These are phyloP conservation scores for Psidium friedrichsthalianum DNA, from an alignment of 345 rosid species.

Conservation along the genomic window DNA sequence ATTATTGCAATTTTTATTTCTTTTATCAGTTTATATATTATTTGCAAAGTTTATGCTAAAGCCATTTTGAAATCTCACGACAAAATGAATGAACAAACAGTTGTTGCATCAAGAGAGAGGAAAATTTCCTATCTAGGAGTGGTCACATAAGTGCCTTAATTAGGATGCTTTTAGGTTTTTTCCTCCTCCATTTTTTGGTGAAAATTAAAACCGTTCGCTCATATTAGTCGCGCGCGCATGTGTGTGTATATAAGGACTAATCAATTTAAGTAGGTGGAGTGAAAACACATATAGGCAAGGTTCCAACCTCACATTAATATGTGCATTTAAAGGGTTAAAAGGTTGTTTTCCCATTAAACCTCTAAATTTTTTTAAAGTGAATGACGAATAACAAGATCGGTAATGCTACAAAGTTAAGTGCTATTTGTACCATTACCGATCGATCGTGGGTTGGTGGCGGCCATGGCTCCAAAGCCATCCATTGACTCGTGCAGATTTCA, in stretches of 20 bases:
- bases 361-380: not conserved
- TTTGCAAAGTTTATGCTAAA: too few species aligned
- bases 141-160: not conserved
- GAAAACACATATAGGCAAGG: not conserved
- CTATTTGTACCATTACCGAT: not conserved
- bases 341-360: not conserved
- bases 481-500: not conserved
- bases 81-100: not conserved
- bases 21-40: too few species aligned
- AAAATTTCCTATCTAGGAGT: not conserved
- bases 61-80: too few species aligned
- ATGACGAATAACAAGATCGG: not conserved
- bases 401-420: too few species aligned
- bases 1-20: too few species aligned
- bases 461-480: rapidly evolving
- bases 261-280: not conserved
- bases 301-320: not conserved
- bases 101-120: not conserved
- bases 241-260: not conserved
- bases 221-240: too few species aligned
- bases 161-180: not conserved
- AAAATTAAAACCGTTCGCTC: not conserved
- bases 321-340: not conserved
- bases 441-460: rapidly evolving
- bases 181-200: not conserved